Evolutionary conservation across 441 rosid genomes (phyloP).

Genomic region (Macaranga tanarius): DNA sequence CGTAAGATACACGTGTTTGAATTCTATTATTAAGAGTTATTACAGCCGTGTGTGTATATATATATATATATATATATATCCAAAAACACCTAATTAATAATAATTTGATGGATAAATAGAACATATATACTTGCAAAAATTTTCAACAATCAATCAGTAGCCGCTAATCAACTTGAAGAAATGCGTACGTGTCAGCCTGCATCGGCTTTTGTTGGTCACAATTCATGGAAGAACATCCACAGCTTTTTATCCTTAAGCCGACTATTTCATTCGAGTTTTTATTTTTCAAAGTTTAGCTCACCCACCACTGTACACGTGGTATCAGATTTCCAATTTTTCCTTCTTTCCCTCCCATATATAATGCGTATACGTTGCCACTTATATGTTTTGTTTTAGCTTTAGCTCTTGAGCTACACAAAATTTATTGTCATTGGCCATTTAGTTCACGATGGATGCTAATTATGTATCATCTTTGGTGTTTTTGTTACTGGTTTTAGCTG

Average conservation of each 20-base stretch:
- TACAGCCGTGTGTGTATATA: too few relatives aligned
- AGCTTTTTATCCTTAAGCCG: conserved; percentile 44
- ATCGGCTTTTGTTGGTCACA: conserved; percentile 3
- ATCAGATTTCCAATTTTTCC: conserved; percentile 9
- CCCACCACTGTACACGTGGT: conserved; percentile 55
- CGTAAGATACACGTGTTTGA: too few relatives aligned
- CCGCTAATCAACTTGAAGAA: not conserved
- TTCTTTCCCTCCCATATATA: conserved; percentile 18
- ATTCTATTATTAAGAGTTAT: too few relatives aligned
- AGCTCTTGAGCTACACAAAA: not conserved
- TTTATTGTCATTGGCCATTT: not conserved
- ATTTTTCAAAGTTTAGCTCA: conserved; percentile 75
- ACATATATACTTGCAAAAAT: too few relatives aligned
- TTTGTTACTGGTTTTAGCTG: conserved; percentile 25
- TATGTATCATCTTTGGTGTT: conserved; percentile 14
- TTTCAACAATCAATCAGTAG: too few relatives aligned
- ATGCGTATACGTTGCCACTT: not conserved
- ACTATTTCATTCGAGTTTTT: conserved; percentile 28
- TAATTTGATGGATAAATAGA: too few relatives aligned
- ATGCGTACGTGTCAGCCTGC: conserved; percentile 18
- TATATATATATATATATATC: too few relatives aligned
- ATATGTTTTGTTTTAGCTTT: not conserved
- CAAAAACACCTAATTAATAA: too few relatives aligned
- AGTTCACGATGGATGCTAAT: conserved; percentile 25
- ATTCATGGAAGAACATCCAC: conserved; percentile 9